Conservation (phyloP, 1,284 basidiomycete species). For the Coniferiporia sulphurascens region DNA sequence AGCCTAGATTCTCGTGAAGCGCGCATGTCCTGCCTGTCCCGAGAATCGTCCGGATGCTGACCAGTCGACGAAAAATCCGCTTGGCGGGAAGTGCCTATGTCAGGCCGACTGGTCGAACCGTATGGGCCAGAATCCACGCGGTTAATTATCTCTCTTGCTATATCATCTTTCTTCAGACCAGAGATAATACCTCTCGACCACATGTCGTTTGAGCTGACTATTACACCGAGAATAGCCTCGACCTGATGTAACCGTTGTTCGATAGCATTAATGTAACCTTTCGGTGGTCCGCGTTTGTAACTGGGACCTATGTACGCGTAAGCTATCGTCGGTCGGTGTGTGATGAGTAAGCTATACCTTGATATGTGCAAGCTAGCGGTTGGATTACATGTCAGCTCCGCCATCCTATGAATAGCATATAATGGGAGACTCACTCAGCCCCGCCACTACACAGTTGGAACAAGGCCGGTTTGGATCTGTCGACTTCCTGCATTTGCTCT, state of each 20-base stretch:
- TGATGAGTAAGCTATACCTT: constrained; percentile 43
- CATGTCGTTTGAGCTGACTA: constrained; percentile 69
- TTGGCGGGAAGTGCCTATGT: constrained; percentile 47
- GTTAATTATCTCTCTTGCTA: constrained; percentile 65
- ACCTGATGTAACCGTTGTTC: constrained; percentile 87
- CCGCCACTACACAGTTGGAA: constrained; percentile 61
- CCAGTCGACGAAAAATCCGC: constrained; percentile 71
- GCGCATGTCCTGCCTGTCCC: constrained; percentile 46
- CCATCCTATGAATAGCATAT: neutral
- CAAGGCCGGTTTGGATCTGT: constrained; percentile 49
- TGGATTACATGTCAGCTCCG: neutral
- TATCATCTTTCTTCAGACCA: constrained; percentile 63
- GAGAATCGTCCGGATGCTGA: constrained; percentile 49
- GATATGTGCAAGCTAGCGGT: constrained; percentile 64
- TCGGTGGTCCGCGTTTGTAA: constrained; percentile 82
- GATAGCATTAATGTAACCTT: constrained; percentile 87
- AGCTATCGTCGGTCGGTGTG: neutral
- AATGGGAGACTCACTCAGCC: constrained; percentile 44
- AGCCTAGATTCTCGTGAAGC: constrained; percentile 70
- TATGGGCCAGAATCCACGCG: constrained; percentile 75
- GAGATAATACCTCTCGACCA: constrained; percentile 64
- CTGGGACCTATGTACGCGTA: constrained; percentile 53
- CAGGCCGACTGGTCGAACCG: constrained; percentile 57
- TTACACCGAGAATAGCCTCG: constrained; percentile 75
- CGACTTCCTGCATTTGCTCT: constrained; percentile 77